These are phyloP conservation scores for Diospyros lotus DNA, from an alignment of 148 eudicot genomes.

Conservation along the genomic window DNA sequence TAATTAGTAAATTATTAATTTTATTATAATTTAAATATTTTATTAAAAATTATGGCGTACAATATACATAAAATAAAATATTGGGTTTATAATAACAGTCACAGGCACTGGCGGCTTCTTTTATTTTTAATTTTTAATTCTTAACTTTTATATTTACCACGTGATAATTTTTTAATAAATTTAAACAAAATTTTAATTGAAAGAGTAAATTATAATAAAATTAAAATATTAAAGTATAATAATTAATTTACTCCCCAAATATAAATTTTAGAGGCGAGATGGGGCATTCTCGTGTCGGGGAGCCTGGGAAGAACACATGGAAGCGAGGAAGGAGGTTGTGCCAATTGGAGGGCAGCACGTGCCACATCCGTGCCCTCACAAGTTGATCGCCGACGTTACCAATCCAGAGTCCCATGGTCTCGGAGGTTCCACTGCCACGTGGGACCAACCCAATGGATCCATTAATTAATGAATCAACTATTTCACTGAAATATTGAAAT, in stretches of 20 bases:
- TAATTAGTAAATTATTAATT: too few species aligned
- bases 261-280: background rate
- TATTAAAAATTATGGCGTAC: too few species aligned
- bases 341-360: slow-evolving; percentile 7
- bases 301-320: slow-evolving; percentile 4
- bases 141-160: too few species aligned
- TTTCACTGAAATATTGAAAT: too few species aligned
- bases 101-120: too few species aligned
- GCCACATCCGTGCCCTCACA: slow-evolving; percentile 5
- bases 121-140: too few species aligned
- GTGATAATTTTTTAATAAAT: background rate
- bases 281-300: background rate
- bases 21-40: too few species aligned
- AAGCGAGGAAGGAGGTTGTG: background rate
- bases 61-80: too few species aligned
- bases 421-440: background rate
- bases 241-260: background rate
- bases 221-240: too few species aligned
- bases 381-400: background rate
- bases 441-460: background rate
- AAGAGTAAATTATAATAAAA: background rate
- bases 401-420: background rate
- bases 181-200: background rate
- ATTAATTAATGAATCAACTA: too few species aligned
- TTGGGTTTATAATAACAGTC: too few species aligned